A percentile compares a stretch with the other conserved stretches of the same genome.
Evolutionary conservation across 768 basidiomycete species (phyloP).

Genomic region (Crepidotus variabilis): DNA sequence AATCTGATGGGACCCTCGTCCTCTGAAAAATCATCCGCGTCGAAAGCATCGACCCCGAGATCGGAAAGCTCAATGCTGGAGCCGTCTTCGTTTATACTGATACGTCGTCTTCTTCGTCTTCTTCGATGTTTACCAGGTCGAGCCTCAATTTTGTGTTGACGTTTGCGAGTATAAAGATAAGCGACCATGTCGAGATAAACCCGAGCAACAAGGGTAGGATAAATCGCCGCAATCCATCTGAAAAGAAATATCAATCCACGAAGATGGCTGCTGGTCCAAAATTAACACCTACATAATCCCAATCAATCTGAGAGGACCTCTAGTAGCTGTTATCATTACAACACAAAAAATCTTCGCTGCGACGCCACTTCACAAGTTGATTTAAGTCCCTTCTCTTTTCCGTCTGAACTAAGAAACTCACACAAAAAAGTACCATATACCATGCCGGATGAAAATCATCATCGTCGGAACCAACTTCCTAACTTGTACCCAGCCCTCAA

Average conservation of each 20-base stretch:
- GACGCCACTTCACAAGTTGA: not conserved
- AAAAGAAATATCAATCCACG: not conserved
- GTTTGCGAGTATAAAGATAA: constrained; percentile 27
- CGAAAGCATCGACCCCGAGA: not conserved
- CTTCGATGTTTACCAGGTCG: not conserved
- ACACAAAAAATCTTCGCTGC: not conserved
- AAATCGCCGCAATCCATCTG: constrained; percentile 16
- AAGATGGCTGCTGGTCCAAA: not conserved
- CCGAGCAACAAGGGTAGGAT: constrained; percentile 12
- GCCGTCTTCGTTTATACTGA: constrained; percentile 16
- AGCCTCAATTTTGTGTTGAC: not conserved
- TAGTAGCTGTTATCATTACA: not conserved
- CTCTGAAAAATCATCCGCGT: not conserved
- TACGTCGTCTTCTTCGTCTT: not conserved
- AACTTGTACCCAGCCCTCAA: constrained; percentile 10
- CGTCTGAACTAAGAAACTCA: no score
- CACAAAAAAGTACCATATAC: constrained; percentile 17
- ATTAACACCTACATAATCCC: not conserved
- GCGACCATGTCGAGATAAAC: constrained; percentile 15
- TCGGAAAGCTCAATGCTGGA: not conserved
- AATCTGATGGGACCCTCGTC: not conserved
- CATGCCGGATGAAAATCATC: constrained; percentile 16
- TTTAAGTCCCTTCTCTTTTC: no score
- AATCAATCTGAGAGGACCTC: not conserved
- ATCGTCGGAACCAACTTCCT: constrained; percentile 18